phyloP scores from a whole-genome alignment of 306 rosid species.

The Rosa persica region DNA sequence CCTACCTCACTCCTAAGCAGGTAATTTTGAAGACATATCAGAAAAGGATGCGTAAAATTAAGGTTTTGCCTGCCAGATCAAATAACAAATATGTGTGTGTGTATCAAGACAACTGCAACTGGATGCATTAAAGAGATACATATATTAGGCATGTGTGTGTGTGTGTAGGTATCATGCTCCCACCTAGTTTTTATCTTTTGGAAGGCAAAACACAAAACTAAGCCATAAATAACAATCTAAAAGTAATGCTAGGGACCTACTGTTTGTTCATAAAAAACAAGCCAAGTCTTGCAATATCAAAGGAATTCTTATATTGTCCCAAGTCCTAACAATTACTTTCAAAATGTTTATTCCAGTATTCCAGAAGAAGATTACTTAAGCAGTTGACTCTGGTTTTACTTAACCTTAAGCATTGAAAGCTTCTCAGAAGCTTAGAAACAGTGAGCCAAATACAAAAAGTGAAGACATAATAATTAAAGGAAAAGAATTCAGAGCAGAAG shows the following conservation, averaged over 20 bases:
- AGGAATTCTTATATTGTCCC: not conserved
- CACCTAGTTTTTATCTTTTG: not conserved
- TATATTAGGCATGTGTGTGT: too few species aligned
- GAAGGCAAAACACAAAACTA: not conserved
- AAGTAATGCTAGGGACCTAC: not conserved
- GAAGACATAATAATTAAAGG: constrained; percentile 16
- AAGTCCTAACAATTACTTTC: not conserved
- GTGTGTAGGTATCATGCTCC: not conserved
- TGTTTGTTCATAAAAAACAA: not conserved
- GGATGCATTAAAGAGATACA: too few species aligned
- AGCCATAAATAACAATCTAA: not conserved
- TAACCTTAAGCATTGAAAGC: not conserved
- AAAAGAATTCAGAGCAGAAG: constrained; percentile 18
- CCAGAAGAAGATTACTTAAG: not conserved
- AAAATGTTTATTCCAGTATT: not conserved
- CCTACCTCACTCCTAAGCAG: not conserved
- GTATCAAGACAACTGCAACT: not conserved
- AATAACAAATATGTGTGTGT: too few species aligned
- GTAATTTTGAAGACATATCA: not conserved
- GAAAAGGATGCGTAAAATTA: not conserved
- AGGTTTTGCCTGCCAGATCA: not conserved
- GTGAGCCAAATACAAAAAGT: not conserved
- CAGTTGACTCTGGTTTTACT: not conserved
- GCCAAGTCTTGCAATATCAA: not conserved
- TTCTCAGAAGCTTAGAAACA: not conserved